phyloP scores from a whole-genome alignment of 139 green algal species.

The Asterochloris sp. region DNA sequence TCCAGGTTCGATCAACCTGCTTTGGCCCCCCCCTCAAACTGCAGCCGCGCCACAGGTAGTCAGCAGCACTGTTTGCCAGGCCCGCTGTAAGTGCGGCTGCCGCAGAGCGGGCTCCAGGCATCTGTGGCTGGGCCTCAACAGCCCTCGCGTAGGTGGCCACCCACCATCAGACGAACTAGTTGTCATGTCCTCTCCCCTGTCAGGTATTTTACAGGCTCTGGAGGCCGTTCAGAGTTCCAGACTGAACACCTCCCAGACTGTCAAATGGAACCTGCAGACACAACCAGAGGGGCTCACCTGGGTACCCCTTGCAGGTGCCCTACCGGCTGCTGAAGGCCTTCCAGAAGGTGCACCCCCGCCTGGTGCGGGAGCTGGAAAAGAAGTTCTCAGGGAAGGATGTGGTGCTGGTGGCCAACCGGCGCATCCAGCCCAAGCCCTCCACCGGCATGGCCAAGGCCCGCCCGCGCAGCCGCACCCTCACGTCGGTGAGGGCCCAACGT shows the following conservation, averaged over 20 bases:
- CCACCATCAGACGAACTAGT: too few relatives aligned
- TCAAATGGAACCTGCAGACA: too few relatives aligned
- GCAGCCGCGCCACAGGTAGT: too few relatives aligned
- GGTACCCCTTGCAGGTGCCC: conserved; percentile 65
- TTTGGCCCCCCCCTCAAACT: too few relatives aligned
- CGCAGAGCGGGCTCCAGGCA: too few relatives aligned
- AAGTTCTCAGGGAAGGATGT: conserved; percentile 99
- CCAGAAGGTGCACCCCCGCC: conserved; percentile 96
- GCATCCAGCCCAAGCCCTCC: conserved; percentile 84
- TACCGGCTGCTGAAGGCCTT: conserved; percentile 96
- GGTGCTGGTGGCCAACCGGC: conserved; percentile 91
- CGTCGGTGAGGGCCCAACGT: conserved; percentile 56
- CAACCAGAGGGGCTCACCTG: too few relatives aligned
- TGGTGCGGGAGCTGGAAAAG: conserved; percentile 99
- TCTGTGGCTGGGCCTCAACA: too few relatives aligned
- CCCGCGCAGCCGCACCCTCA: conserved; percentile 91
- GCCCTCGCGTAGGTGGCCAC: too few relatives aligned
- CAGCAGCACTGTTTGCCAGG: too few relatives aligned
- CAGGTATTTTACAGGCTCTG: not conserved
- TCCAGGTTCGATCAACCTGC: too few relatives aligned
- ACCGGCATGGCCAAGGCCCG: conserved; percentile 60
- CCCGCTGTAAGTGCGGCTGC: too few relatives aligned
- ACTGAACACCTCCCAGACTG: not conserved
- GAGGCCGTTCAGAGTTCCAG: not conserved
- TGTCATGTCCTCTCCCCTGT: too few relatives aligned